Conservation (phyloP, 2,329 filamentous ascomycete genomes). For the Trichoderma simmonsii region DNA sequence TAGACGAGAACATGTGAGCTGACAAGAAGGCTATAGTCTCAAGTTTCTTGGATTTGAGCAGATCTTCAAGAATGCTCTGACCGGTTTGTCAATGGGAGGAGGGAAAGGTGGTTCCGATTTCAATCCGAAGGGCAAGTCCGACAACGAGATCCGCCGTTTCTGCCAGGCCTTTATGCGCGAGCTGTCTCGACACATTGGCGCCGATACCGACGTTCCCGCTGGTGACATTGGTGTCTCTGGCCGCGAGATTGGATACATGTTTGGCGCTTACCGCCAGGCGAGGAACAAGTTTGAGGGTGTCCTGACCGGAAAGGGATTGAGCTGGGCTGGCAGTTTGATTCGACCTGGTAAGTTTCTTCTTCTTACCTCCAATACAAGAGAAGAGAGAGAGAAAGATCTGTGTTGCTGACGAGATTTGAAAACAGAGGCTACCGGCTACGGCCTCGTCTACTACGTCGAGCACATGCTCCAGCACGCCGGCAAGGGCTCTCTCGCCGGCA, state of each 20-base stretch:
- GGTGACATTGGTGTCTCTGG: constrained; percentile 94
- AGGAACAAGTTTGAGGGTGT: constrained; percentile 94
- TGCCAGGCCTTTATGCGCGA: constrained; percentile 95
- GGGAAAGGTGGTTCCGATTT: constrained; percentile 98
- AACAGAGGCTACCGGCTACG: constrained; percentile 88
- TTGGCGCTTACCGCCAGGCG: constrained; percentile 86
- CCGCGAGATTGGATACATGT: constrained; percentile 91
- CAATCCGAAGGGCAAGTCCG: constrained; percentile 97
- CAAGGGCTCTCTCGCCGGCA: constrained; percentile 81
- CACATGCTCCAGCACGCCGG: constrained; percentile 94
- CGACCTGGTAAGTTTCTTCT: constrained; percentile 56
- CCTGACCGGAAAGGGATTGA: constrained; percentile 89
- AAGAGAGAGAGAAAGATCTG: background rate
- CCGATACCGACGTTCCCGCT: constrained; percentile 92
- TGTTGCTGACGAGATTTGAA: background rate
- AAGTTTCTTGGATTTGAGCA: constrained; percentile 99
- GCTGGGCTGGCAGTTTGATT: constrained; percentile 92
- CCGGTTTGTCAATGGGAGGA: constrained; percentile 85
- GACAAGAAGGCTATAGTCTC: constrained; percentile 44
- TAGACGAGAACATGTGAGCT: background rate
- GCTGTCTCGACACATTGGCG: constrained; percentile 92
- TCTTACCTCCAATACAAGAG: background rate
- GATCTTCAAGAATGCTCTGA: constrained; percentile 99
- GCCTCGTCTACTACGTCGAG: constrained; percentile 92
- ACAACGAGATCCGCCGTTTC: constrained; percentile 96